phyloP scores from a whole-genome alignment of 73 alveolate genomes.

The Paramecium octaurelia region DNA sequence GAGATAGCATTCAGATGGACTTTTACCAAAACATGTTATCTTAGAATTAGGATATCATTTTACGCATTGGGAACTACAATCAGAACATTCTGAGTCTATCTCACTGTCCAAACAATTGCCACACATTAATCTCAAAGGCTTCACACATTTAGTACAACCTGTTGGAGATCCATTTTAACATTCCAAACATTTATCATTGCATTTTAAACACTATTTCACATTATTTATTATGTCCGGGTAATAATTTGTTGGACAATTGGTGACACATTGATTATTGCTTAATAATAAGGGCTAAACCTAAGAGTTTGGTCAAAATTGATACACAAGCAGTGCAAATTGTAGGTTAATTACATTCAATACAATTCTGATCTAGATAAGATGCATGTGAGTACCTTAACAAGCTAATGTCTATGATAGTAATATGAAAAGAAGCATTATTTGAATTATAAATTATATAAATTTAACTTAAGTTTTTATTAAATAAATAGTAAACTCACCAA shows the following conservation, averaged over 20 bases:
- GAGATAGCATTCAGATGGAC: neutral
- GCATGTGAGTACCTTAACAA: neutral
- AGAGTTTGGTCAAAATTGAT: neutral
- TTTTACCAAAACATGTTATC: neutral
- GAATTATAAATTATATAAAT: neutral
- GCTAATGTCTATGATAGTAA: neutral
- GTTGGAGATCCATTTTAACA: constrained; percentile 6
- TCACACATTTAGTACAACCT: neutral
- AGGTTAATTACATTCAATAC: neutral
- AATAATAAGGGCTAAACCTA: neutral
- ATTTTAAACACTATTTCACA: neutral
- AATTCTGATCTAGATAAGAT: neutral
- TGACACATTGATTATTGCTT: neutral
- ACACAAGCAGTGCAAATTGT: neutral
- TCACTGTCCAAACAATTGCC: neutral
- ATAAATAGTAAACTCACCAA: neutral
- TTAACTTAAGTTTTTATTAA: neutral
- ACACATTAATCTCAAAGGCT: neutral
- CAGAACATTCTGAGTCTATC: neutral
- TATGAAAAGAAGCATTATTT: neutral
- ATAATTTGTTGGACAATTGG: neutral
- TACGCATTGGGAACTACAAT: constrained; percentile 19
- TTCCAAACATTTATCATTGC: neutral
- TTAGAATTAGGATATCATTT: neutral
- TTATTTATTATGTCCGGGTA: neutral